These are phyloP conservation scores for Lentinus brumalis DNA, from an alignment of 768 basidiomycete genomes.

Conservation along the genomic window DNA sequence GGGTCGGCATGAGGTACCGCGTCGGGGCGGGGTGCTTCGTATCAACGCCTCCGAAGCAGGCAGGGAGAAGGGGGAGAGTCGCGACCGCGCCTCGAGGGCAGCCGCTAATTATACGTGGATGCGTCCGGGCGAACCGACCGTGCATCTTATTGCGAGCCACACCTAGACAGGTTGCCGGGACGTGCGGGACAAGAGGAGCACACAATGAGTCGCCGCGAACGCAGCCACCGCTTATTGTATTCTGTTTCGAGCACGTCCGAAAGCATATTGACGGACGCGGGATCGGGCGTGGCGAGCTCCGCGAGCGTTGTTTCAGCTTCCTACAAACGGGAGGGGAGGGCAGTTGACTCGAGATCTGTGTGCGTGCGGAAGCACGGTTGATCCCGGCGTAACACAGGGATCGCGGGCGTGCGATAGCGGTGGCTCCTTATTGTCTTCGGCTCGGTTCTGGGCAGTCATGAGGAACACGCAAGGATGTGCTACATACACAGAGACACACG, in stretches of 20 bases:
- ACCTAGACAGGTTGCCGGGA: constrained; percentile 6
- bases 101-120: neutral
- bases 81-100: neutral
- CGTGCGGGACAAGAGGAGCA: constrained; percentile 3
- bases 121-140: neutral
- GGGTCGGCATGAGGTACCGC: constrained; percentile 38
- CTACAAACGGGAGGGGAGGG: neutral
- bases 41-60: neutral
- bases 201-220: constrained; percentile 11
- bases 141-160: neutral
- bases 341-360: neutral
- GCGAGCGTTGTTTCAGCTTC: neutral
- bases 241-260: constrained; percentile 18
- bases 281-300: constrained; percentile 7
- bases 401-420: neutral
- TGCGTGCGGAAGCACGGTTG: neutral
- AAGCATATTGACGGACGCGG: constrained; percentile 1
- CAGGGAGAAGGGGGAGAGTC: neutral
- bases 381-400: neutral
- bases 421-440: constrained; percentile 18
- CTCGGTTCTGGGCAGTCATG: neutral
- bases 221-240: constrained; percentile 22
- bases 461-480: neutral
- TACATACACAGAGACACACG: neutral
- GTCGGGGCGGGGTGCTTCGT: neutral